phyloP scores from a whole-genome alignment of 148 eudicot genomes.

The Arbutus unedo region DNA sequence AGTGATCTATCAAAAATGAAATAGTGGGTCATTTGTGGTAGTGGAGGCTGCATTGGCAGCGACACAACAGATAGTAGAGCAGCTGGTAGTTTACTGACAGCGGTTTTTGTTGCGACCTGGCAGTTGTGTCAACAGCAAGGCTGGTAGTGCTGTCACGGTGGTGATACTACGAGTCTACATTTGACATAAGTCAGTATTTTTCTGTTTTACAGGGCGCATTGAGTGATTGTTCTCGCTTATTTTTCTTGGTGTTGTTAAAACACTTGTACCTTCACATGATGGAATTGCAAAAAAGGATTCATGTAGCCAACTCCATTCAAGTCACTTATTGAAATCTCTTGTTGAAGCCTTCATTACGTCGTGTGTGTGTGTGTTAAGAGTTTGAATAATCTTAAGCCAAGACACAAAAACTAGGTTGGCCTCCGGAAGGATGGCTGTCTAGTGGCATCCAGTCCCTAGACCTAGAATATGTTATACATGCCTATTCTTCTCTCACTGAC shows the following conservation, averaged over 20 bases:
- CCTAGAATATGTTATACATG: background rate
- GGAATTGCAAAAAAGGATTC: background rate
- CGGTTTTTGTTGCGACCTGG: background rate
- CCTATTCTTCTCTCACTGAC: background rate
- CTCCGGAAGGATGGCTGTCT: background rate
- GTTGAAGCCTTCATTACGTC: background rate
- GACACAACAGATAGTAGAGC: background rate
- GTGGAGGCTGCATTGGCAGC: background rate
- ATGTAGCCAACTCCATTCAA: background rate
- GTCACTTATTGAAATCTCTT: background rate
- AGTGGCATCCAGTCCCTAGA: background rate
- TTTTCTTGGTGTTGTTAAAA: background rate
- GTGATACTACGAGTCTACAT: background rate
- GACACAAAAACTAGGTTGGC: background rate
- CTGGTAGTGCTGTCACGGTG: background rate
- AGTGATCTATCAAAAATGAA: background rate
- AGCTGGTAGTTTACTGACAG: conserved; percentile 3
- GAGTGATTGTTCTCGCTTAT: background rate
- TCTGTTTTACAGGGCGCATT: background rate
- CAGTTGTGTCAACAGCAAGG: background rate
- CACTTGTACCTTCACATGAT: background rate
- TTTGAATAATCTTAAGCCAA: conserved; percentile 2
- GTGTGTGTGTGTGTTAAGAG: background rate
- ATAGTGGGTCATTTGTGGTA: background rate
- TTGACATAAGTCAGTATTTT: background rate